A percentile compares a stretch with the other conserved stretches of the same genome.
Evolutionary conservation across 139 green algal species (phyloP).

Genomic region (Chlorella sp.): DNA sequence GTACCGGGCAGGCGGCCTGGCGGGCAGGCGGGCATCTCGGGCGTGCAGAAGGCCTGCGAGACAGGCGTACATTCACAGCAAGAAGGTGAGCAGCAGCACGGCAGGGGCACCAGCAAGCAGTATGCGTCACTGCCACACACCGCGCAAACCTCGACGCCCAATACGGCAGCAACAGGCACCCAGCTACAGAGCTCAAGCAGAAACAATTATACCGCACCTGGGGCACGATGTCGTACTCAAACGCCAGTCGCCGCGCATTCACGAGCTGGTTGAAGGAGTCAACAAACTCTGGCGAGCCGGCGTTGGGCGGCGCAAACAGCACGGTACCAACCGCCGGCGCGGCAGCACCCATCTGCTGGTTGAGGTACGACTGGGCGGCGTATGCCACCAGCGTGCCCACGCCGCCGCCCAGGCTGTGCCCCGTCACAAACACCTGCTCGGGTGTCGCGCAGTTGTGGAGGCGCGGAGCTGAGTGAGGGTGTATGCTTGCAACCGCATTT

Average conservation of each 20-base stretch:
- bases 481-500: no score
- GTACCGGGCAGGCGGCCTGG: background rate
- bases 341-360: background rate
- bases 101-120: no score
- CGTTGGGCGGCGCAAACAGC: constrained; percentile 4
- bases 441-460: background rate
- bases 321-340: background rate
- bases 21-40: constrained; percentile 1
- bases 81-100: no score
- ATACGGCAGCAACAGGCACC: no score
- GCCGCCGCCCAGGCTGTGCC: background rate
- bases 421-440: background rate
- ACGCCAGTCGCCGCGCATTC: constrained; percentile 11
- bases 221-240: constrained; percentile 22
- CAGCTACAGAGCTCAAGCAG: no score
- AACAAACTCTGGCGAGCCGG: background rate
- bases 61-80: no score
- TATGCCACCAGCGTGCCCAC: constrained; percentile 6
- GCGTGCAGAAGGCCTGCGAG: background rate
- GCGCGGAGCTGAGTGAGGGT: background rate
- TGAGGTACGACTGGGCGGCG: background rate
- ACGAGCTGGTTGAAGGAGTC: background rate
- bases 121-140: no score
- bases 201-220: background rate
- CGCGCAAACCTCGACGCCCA: no score